Percentiles rank a stretch among this genome's conserved stretches.
These are phyloP conservation scores for Gremmenia infestans DNA, from an alignment of 2,329 filamentous ascomycete genomes.

Conservation along the genomic window DNA sequence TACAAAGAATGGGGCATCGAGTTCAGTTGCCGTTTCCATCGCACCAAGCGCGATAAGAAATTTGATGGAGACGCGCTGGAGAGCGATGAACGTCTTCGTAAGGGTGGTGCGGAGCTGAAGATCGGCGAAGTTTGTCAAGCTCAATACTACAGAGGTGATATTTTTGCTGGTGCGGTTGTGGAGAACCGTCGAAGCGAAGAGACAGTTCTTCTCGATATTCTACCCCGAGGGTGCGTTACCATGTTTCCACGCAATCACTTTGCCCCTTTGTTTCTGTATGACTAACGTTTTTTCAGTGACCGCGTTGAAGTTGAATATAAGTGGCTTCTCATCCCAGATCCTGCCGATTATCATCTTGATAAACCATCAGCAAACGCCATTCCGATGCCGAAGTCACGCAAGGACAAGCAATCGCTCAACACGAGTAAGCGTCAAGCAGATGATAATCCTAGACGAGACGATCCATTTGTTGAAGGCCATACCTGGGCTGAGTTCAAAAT, in stretches of 20 bases:
- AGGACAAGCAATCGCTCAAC: constrained; percentile 63
- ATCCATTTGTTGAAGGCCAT: constrained; percentile 61
- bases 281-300: constrained; percentile 52
- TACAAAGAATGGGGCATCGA: constrained; percentile 90
- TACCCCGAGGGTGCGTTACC: constrained; percentile 71
- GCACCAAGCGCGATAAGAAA: constrained; percentile 78
- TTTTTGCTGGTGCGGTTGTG: constrained; percentile 83
- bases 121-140: constrained; percentile 78
- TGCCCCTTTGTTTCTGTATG: background rate
- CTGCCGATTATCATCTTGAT: constrained; percentile 64
- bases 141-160: constrained; percentile 77
- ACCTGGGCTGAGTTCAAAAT: constrained; percentile 78
- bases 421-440: constrained; percentile 55
- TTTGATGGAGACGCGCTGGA: constrained; percentile 65
- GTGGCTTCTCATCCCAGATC: constrained; percentile 70
- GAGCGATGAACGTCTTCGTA: constrained; percentile 60
- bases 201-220: constrained; percentile 71
- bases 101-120: constrained; percentile 63
- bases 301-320: constrained; percentile 79
- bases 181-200: constrained; percentile 77
- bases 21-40: constrained; percentile 91
- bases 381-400: constrained; percentile 60
- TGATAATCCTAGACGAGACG: constrained; percentile 60
- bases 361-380: constrained; percentile 70
- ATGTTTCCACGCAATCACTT: background rate